These are phyloP conservation scores for Lasiodiplodia theobromae DNA, from an alignment of 2,329 filamentous ascomycete species.

Conservation along the genomic window DNA sequence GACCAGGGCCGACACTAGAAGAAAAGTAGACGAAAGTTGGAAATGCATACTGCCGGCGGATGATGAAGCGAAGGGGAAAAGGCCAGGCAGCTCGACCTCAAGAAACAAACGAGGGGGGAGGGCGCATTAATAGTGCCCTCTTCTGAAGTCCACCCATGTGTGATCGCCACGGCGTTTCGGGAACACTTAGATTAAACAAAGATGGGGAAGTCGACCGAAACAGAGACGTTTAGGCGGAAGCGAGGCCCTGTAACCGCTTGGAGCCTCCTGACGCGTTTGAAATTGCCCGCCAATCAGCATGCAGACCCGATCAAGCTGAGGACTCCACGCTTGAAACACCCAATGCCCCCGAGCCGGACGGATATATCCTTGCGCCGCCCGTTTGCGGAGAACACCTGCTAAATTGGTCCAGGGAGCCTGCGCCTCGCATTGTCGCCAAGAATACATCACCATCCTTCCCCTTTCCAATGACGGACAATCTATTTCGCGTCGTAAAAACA, in stretches of 20 bases:
- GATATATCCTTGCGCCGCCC: background rate
- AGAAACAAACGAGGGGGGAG: background rate
- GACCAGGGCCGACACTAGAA: conserved; percentile 25
- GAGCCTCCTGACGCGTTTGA: conserved; percentile 13
- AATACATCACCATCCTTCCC: background rate
- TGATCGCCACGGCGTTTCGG: conserved; percentile 24
- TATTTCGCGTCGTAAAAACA: background rate
- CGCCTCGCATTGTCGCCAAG: background rate
- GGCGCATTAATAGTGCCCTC: conserved; percentile 5
- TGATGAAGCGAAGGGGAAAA: background rate
- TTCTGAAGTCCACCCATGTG: background rate
- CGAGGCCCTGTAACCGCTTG: conserved; percentile 24
- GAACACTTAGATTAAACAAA: conserved; percentile 24
- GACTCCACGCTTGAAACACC: background rate
- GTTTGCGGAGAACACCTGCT: background rate
- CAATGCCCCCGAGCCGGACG: background rate
- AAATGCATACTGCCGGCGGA: conserved; percentile 10
- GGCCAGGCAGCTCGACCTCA: background rate
- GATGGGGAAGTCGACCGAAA: conserved; percentile 16
- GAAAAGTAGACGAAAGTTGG: background rate
- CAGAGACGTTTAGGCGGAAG: conserved; percentile 7
- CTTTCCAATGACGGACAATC: background rate
- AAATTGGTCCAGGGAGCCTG: background rate
- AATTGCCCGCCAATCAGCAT: conserved; percentile 24
- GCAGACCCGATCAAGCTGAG: background rate